A percentile compares a stretch with the other conserved stretches of the same genome.
Conservation (phyloP, 441 rosid species). For the Adansonia grandidieri region DNA sequence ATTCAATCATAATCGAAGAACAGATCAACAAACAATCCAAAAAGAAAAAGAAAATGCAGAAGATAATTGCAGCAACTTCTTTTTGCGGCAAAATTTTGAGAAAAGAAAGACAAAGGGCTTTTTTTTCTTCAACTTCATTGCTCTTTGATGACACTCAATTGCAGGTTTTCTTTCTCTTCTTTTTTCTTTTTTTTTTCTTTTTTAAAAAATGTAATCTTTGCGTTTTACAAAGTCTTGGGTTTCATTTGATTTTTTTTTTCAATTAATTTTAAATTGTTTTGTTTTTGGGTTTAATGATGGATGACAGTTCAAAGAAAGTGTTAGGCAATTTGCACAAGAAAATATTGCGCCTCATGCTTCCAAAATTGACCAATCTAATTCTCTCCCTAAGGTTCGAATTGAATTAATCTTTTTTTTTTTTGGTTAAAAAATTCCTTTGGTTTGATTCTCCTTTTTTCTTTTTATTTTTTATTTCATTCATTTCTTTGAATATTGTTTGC, state of each 20-base stretch:
- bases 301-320: slow-evolving; percentile 86
- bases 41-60: slow-evolving; percentile 41
- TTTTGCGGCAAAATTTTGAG: slow-evolving; percentile 33
- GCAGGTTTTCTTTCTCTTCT: slow-evolving; percentile 50
- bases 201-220: not conserved
- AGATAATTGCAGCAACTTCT: slow-evolving; percentile 45
- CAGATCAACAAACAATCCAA: not conserved
- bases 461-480: no score
- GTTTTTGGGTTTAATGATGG: not conserved
- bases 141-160: slow-evolving; percentile 90
- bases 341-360: slow-evolving; percentile 78
- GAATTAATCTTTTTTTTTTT: not conserved
- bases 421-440: not conserved
- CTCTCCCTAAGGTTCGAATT: slow-evolving; percentile 72
- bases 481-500: slow-evolving; percentile 15
- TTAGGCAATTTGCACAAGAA: slow-evolving; percentile 78
- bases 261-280: not conserved
- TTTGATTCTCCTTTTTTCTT: not conserved
- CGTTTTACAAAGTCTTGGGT: not conserved
- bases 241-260: not conserved
- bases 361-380: slow-evolving; percentile 67
- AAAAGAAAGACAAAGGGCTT: slow-evolving; percentile 41
- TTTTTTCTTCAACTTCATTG: slow-evolving; percentile 60
- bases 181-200: not conserved
- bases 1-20: not conserved